A percentile compares a stretch with the other conserved stretches of the same genome.
Evolutionary conservation across 257 asterid species (phyloP).

Genomic region (Phtheirospermum japonicum): DNA sequence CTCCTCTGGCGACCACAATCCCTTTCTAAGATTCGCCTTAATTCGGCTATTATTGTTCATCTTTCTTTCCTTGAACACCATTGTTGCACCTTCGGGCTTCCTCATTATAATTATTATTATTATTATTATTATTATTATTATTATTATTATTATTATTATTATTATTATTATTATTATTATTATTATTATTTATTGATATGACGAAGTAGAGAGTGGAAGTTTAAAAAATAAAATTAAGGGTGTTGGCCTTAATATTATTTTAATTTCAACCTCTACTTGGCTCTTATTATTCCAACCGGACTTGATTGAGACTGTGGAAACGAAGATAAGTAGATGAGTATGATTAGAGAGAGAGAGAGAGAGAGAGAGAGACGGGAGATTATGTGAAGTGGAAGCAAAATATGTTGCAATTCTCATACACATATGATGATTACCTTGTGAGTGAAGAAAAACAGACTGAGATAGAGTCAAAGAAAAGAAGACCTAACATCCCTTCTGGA

Average conservation of each 20-base stretch:
- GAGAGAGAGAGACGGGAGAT: too few relatives aligned
- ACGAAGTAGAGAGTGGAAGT: neutral
- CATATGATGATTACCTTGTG: conserved; percentile 77
- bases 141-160: too few relatives aligned
- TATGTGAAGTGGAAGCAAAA: conserved; percentile 98
- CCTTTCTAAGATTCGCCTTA: conserved; percentile 59
- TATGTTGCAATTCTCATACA: conserved; percentile 51
- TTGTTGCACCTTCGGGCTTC: conserved; percentile 33
- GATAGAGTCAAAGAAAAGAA: conserved; percentile 87
- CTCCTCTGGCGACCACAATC: conserved; percentile 89
- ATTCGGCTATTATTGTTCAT: neutral
- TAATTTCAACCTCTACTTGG: neutral
- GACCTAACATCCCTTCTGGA: conserved; percentile 59
- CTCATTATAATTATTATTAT: conserved; percentile 27
- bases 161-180: too few relatives aligned
- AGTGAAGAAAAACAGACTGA: conserved; percentile 65
- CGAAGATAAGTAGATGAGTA: conserved; percentile 44
- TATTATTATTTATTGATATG: too few relatives aligned
- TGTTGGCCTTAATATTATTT: neutral
- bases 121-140: too few relatives aligned
- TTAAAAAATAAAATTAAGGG: neutral
- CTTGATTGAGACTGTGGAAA: conserved; percentile 56
- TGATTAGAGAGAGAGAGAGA: conserved; percentile 45
- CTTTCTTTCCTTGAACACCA: conserved; percentile 28
- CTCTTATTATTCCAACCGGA: conserved; percentile 32